Base-by-base conservation (phyloP, 148 eudicot genomes). In the Arbutus unedo region DNA sequence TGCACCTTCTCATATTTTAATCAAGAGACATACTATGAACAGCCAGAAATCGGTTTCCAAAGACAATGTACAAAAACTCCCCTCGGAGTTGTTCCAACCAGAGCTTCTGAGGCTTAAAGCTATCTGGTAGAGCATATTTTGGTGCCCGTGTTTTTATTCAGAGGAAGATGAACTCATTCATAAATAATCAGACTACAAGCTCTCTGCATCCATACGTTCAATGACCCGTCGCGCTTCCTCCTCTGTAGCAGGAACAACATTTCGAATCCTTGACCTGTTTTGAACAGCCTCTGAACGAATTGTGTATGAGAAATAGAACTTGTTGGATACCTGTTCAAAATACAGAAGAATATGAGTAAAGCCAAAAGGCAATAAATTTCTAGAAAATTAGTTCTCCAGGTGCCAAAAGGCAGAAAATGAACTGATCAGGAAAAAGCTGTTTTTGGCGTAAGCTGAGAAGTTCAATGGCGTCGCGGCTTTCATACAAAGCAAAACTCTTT, bases 191-290 rank as follows among this genome's bases (percentile, higher is more conserved):
- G 62, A 48, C 79, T 80, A 60, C 11, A 56, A 62, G 83, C 74
- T 64, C 81, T 96, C 98, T 43, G 94, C 97, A 64, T 96, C 97
- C 85, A 94, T 93, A 19, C 97, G 98, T 81, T 93, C 95, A 79
- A 96, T 93, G 77, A 96, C 95, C 60, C 94, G 90, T 80, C 93
- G 86, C 1, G 98, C 98, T 86, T 96, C 98, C 86, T 96, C 98
- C 86, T 93, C 98, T 0, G 98, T 92, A 57, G 92, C 93, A 70
- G 98, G 98, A 70, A 92, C 90, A 78, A 96, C 98, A 70, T 88
- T 91, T 47, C 94, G 93, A 71, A 96, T 91, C 82, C 86, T 92
- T 66, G 83, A 80, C 50, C 94, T 92, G 21, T 88, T 86, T 83
- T 67, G 86, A 55, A 85, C 83, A 49, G 91, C 93, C 68, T 92